Conservation (phyloP, 2,329 filamentous ascomycete species). For the Scortechinia acanthostroma region DNA sequence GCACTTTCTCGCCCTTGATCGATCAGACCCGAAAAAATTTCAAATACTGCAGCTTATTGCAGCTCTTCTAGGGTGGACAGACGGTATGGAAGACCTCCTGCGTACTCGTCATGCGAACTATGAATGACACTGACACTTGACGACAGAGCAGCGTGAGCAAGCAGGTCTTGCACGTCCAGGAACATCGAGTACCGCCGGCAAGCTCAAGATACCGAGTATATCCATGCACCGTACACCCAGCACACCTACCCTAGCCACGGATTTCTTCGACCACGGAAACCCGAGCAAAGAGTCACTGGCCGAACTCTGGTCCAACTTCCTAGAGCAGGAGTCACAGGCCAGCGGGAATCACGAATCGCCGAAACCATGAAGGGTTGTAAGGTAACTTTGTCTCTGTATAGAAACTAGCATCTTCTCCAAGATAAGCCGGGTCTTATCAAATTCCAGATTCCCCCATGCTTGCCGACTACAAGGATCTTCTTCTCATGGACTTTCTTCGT, state of each 20-base stretch:
- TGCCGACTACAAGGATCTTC: no score
- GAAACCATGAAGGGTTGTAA: background rate
- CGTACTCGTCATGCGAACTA: background rate
- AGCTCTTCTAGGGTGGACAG: conserved; percentile 52
- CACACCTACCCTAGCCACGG: conserved; percentile 44
- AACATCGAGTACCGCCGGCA: conserved; percentile 27
- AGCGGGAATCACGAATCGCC: conserved; percentile 7
- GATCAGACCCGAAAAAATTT: conserved; percentile 63
- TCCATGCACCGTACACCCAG: conserved; percentile 50
- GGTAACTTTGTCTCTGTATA: no score
- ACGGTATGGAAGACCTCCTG: conserved; percentile 30
- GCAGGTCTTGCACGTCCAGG: conserved; percentile 55
- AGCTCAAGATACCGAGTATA: conserved; percentile 41
- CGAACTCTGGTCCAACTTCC: conserved; percentile 59
- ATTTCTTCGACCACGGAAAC: conserved; percentile 40
- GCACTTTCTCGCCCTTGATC: conserved; percentile 56
- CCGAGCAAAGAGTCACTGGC: conserved; percentile 49
- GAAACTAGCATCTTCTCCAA: no score
- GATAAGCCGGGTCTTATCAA: no score
- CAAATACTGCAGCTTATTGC: conserved; percentile 60
- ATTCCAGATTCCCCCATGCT: no score
- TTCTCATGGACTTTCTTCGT: no score
- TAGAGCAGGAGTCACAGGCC: conserved; percentile 50
- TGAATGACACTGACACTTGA: conserved; percentile 2
- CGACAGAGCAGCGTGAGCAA: conserved; percentile 55